Conservation (phyloP, 768 basidiomycete species). For the Lactarius indigo region DNA sequence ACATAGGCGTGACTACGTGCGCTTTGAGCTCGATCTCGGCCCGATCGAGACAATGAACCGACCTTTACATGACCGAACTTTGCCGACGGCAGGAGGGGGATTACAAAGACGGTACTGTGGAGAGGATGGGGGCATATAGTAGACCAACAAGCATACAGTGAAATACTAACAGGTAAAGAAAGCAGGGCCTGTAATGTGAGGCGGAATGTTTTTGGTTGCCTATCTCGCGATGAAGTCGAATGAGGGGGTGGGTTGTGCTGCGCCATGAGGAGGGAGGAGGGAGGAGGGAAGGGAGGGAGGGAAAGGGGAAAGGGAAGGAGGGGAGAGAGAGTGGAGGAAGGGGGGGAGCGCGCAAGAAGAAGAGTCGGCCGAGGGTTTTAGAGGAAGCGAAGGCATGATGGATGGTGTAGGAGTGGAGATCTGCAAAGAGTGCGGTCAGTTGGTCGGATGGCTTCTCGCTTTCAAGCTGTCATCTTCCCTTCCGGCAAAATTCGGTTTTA, state of each 20-base stretch:
- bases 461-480: slow-evolving; percentile 13
- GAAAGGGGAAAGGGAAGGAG: too few relatives aligned
- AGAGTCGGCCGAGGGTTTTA: slow-evolving; percentile 11
- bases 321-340: background rate
- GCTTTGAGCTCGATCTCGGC: background rate
- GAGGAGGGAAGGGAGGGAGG: background rate
- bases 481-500: background rate
- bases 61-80: slow-evolving; percentile 65
- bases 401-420: background rate
- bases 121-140: background rate
- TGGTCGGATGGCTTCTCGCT: slow-evolving; percentile 8
- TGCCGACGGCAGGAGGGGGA: slow-evolving; percentile 63
- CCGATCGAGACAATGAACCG: slow-evolving; percentile 14
- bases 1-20: slow-evolving; percentile 51
- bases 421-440: slow-evolving; percentile 1
- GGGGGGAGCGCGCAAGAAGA: background rate
- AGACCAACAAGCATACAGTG: slow-evolving; percentile 1
- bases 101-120: slow-evolving; percentile 53
- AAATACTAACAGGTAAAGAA: slow-evolving; percentile 39
- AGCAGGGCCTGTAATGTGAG: slow-evolving; percentile 37
- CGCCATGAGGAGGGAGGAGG: slow-evolving; percentile 9
- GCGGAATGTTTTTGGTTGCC: slow-evolving; percentile 33
- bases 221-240: slow-evolving; percentile 18
- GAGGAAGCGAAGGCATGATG: slow-evolving; percentile 8
- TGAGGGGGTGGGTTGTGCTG: slow-evolving; percentile 1